Evolutionary conservation across 108 stramenopile species (phyloP).

Genomic region (Cyclotella cryptica): DNA sequence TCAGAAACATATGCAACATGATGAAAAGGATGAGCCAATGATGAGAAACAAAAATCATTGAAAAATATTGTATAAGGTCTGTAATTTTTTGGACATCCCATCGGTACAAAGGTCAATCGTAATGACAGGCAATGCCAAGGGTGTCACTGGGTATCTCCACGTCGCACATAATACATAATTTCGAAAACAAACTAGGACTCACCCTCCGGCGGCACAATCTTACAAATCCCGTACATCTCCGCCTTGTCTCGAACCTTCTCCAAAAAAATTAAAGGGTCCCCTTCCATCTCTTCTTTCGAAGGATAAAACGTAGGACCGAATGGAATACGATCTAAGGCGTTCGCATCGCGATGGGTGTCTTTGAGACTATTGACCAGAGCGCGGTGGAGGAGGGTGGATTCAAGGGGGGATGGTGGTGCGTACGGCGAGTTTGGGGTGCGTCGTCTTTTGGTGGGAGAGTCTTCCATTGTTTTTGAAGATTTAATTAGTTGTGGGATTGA

Average conservation of each 20-base stretch:
- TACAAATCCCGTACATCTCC: conserved; percentile 93
- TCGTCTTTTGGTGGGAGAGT: not conserved
- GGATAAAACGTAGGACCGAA: conserved; percentile 84
- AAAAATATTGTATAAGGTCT: no score
- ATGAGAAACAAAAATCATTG: conserved; percentile 16
- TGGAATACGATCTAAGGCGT: conserved; percentile 54
- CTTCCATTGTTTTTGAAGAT: not conserved
- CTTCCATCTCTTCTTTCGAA: conserved; percentile 86
- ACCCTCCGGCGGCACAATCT: conserved; percentile 96
- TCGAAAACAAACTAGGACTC: conserved; percentile 53
- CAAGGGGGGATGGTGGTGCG: not conserved
- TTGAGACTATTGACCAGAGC: conserved; percentile 15
- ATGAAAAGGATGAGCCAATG: not conserved
- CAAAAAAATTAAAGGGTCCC: conserved; percentile 87
- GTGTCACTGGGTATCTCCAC: no score
- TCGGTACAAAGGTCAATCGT: no score
- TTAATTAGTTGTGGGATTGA: not conserved
- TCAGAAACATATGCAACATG: no score
- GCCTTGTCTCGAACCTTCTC: conserved; percentile 88
- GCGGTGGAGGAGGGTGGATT: not conserved
- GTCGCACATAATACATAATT: no score
- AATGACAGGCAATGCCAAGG: no score
- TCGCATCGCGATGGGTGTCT: not conserved
- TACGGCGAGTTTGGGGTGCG: not conserved
- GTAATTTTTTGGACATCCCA: no score